phyloP scores from a whole-genome alignment of 2,329 filamentous ascomycete species.

The Ophiostoma populinum region DNA sequence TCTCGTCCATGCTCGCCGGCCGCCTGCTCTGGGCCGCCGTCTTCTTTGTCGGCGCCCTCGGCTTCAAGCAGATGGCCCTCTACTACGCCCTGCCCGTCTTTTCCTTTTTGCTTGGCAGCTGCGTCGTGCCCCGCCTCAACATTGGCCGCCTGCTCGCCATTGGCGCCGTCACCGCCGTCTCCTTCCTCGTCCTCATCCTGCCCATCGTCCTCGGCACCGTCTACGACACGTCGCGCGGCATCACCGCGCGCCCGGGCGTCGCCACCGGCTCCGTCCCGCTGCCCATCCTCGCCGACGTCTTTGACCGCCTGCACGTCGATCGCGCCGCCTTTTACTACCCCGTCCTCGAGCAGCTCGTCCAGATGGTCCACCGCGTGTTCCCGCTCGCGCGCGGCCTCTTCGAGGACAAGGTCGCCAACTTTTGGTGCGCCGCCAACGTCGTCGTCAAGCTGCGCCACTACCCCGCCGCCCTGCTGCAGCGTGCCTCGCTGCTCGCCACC shows the following conservation, averaged over 20 bases:
- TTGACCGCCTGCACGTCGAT: slow-evolving; percentile 39
- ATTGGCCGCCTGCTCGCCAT: slow-evolving; percentile 55
- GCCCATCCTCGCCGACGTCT: slow-evolving; percentile 35
- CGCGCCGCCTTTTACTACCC: slow-evolving; percentile 55
- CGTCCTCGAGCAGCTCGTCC: slow-evolving; percentile 58
- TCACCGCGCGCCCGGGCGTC: slow-evolving; percentile 37
- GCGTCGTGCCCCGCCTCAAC: slow-evolving; percentile 57
- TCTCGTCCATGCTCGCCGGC: slow-evolving; percentile 77
- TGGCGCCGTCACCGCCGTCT: slow-evolving; percentile 49
- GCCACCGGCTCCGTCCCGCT: slow-evolving; percentile 43
- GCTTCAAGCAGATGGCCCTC: slow-evolving; percentile 98
- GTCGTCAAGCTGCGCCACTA: slow-evolving; percentile 73
- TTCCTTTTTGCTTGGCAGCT: slow-evolving; percentile 75
- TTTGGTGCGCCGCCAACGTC: slow-evolving; percentile 89
- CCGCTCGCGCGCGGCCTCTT: slow-evolving; percentile 92
- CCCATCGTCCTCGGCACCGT: slow-evolving; percentile 59
- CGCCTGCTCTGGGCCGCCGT: slow-evolving; percentile 76
- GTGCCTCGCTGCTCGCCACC: slow-evolving; percentile 57
- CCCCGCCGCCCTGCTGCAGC: slow-evolving; percentile 54
- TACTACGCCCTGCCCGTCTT: slow-evolving; percentile 94
- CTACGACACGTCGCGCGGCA: slow-evolving; percentile 49
- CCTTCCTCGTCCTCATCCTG: slow-evolving; percentile 59
- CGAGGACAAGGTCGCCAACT: slow-evolving; percentile 96
- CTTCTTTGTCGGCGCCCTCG: slow-evolving; percentile 85
- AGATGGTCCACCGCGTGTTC: slow-evolving; percentile 83